Percentiles rank a stretch among this genome's conserved stretches.
phyloP scores from a whole-genome alignment of 352 stramenopile species.

The Pythium phragmiticola region DNA sequence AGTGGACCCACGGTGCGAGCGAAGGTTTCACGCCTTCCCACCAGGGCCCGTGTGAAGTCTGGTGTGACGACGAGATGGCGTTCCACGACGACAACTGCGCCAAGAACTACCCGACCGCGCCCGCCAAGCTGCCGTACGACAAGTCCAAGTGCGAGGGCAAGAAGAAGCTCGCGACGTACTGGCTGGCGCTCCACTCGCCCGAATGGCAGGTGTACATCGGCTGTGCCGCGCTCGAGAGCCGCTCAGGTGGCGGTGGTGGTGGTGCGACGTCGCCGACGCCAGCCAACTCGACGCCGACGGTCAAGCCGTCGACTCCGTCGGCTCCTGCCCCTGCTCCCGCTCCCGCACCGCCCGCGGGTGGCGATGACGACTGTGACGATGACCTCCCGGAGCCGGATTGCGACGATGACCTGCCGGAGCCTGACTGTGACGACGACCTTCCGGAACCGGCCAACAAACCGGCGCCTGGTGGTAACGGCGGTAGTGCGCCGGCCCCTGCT shows the following conservation, averaged over 20 bases:
- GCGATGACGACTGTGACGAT: slow-evolving; percentile 6
- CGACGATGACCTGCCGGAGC: slow-evolving; percentile 13
- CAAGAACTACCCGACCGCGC: slow-evolving; percentile 12
- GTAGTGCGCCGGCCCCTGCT: too few species aligned
- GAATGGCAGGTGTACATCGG: slow-evolving; percentile 36
- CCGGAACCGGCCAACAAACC: too few species aligned
- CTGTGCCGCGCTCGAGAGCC: slow-evolving; percentile 27
- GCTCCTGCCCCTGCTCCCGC: neutral
- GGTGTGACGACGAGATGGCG: slow-evolving; percentile 17
- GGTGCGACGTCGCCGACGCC: slow-evolving; percentile 3
- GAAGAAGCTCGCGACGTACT: slow-evolving; percentile 28
- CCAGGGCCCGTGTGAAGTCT: slow-evolving; percentile 24
- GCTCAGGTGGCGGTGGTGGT: slow-evolving; percentile 12
- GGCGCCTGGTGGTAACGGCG: too few species aligned
- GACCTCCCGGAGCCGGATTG: slow-evolving; percentile 20
- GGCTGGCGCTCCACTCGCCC: slow-evolving; percentile 32
- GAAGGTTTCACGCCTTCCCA: slow-evolving; percentile 28
- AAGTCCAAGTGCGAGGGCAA: slow-evolving; percentile 30
- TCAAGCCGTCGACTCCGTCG: slow-evolving; percentile 5
- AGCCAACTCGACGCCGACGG: neutral
- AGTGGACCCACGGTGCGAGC: slow-evolving; percentile 9
- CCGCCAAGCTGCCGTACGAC: slow-evolving; percentile 19
- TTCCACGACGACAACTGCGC: slow-evolving; percentile 23
- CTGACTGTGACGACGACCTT: neutral
- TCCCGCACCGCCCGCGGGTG: neutral